Evolutionary conservation across 2,329 filamentous ascomycete species (phyloP), one percentile per base, ranked within the genome.

Genomic region (Penicillium sclerotigenum): DNA sequence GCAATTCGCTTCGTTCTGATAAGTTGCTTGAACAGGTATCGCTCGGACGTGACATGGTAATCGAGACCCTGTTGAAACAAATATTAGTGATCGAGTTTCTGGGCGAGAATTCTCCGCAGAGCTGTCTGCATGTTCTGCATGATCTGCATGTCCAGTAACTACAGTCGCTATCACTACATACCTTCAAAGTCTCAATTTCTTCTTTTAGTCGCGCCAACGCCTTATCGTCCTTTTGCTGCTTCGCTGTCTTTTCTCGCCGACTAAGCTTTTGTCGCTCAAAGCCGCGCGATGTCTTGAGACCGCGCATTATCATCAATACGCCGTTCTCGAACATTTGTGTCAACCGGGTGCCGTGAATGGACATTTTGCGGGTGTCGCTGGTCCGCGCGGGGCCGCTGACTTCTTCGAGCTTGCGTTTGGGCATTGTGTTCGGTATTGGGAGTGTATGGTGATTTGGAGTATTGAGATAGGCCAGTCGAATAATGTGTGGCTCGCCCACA

Each of bases 241-340:
- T 74, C 0, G 82, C 82, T 2, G 75, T 77, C 67, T 87, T 87
- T 62, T 81, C 79, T 54, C 84, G 74, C 14, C 84, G 77, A 22
- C 83, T 81, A 55, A 86, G 74, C 67, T 87, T 87, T 70, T 87
- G 85, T 47, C 83, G 76, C 69, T 87, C 85, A 61, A 87, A 84
- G 11, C 81, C 81, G 41, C 82, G 81, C 34, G 82, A 82, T 10
- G 81, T 74, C 65, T 84, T 85, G 41, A 87, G 76, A 1, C 81
- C 82, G 26, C 77, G 71, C 20, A 75, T 73, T 5, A 87, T 74
- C 20, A 77, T 66, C 54, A 79, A 79, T 41, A 79, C 76, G 26
- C 79, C 79, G 45, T 80, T 75, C 31, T 79, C 73, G 56, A 85
- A 75, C 59, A 79, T 78, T 51, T 77, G 69, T 36, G 74, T 72